A percentile compares a stretch with the other conserved stretches of the same genome.
Conservation (phyloP, 805 yeast species). For the Ogataea pignaliae region DNA sequence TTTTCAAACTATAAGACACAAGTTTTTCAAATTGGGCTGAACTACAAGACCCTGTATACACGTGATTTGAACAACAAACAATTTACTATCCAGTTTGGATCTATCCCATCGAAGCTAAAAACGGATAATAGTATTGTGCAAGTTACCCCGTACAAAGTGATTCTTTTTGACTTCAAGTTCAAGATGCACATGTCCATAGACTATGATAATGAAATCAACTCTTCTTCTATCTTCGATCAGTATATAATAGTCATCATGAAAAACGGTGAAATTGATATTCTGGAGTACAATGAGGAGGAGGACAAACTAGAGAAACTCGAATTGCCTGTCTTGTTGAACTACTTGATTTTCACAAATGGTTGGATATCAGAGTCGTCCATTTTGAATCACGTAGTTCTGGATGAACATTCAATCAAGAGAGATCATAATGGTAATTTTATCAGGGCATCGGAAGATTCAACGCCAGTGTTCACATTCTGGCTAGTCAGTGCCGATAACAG, state of each 20-base stretch:
- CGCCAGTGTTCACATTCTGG: conserved; percentile 46
- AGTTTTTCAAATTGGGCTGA: conserved; percentile 57
- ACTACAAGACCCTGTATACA: conserved; percentile 56
- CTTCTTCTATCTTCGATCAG: conserved; percentile 59
- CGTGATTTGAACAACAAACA: conserved; percentile 61
- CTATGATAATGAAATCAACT: conserved; percentile 57
- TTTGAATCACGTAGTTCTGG: conserved; percentile 36
- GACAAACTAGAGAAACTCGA: conserved; percentile 25
- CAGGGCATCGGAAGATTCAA: conserved; percentile 15
- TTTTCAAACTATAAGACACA: conserved; percentile 60
- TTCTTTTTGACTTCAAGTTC: conserved; percentile 59
- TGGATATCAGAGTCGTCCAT: conserved; percentile 51
- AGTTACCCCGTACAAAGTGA: conserved; percentile 61
- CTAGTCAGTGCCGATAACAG: conserved; percentile 77
- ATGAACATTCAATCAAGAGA: conserved; percentile 14
- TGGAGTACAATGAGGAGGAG: conserved; percentile 31
- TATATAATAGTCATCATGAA: conserved; percentile 58
- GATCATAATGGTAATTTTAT: conserved; percentile 20
- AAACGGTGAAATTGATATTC: conserved; percentile 66
- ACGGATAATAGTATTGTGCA: conserved; percentile 62
- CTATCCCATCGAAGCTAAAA: conserved; percentile 19
- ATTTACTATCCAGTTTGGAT: conserved; percentile 63
- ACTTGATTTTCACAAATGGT: conserved; percentile 60
- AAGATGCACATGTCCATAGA: conserved; percentile 46
- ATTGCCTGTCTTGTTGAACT: conserved; percentile 31